Conservation (phyloP, 202 grass and related monocot species). For the Schoenoplectus tabernaemontani region DNA sequence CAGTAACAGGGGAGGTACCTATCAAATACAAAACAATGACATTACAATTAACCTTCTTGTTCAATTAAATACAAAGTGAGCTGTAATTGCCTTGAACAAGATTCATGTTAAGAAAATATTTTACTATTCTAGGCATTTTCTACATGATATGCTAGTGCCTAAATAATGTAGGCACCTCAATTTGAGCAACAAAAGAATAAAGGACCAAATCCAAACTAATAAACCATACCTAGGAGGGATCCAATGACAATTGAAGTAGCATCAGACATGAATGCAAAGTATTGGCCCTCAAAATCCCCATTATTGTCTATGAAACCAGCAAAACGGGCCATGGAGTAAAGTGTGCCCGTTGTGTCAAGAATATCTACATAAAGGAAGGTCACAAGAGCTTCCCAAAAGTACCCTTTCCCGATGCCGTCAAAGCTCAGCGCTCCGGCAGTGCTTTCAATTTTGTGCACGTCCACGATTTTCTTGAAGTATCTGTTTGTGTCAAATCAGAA, state of each 20-base stretch:
- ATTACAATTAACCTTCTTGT: no score
- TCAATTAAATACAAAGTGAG: no score
- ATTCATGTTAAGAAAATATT: no score
- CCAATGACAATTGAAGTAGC: constrained; percentile 75
- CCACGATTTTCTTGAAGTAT: constrained; percentile 74
- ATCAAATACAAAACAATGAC: constrained; percentile 7
- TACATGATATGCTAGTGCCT: not conserved
- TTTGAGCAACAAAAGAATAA: not conserved
- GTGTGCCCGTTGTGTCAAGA: constrained; percentile 79
- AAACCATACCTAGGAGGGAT: constrained; percentile 43
- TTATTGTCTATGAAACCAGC: constrained; percentile 76
- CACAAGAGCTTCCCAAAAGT: constrained; percentile 89
- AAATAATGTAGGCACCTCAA: not conserved
- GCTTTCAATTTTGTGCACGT: constrained; percentile 60
- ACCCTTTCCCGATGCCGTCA: constrained; percentile 27
- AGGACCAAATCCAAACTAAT: not conserved
- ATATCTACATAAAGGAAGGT: constrained; percentile 97
- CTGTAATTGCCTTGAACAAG: no score
- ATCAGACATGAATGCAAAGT: constrained; percentile 97
- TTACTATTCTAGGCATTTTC: no score
- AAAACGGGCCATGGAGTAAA: constrained; percentile 94
- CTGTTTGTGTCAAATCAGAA: not conserved
- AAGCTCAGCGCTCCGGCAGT: constrained; percentile 78
- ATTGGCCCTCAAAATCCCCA: constrained; percentile 89
- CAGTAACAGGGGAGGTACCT: constrained; percentile 74